Evolutionary conservation across 371 early-diverging fungal genomes (phyloP).

Genomic region (Phascolomyces articulosus): DNA sequence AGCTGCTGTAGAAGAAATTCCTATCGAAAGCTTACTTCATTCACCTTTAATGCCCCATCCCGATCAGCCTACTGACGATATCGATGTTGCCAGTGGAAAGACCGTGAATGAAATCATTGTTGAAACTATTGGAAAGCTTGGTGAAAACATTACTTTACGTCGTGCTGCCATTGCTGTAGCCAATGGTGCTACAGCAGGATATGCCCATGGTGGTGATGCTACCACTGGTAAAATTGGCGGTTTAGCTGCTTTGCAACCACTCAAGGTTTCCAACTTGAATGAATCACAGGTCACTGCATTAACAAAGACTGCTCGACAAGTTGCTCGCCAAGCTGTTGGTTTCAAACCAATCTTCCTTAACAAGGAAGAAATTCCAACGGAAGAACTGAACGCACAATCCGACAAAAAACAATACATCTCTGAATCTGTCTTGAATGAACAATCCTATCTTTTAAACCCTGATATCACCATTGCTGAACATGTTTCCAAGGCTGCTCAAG

Average conservation of each 20-base stretch:
- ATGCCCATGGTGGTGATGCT: slow-evolving; percentile 75
- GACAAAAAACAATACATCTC: slow-evolving; percentile 54
- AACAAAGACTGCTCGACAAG: slow-evolving; percentile 60
- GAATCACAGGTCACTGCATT: slow-evolving; percentile 35
- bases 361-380: slow-evolving; percentile 51
- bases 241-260: slow-evolving; percentile 61
- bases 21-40: slow-evolving; percentile 42
- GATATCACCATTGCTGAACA: slow-evolving; percentile 63
- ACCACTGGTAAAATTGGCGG: slow-evolving; percentile 70
- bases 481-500: slow-evolving; percentile 35
- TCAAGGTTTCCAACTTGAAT: slow-evolving; percentile 32
- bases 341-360: slow-evolving; percentile 64
- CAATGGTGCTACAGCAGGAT: slow-evolving; percentile 52
- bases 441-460: slow-evolving; percentile 77
- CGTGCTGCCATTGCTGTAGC: slow-evolving; percentile 58
- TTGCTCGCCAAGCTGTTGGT: slow-evolving; percentile 84
- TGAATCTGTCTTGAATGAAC: slow-evolving; percentile 66
- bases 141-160: slow-evolving; percentile 86
- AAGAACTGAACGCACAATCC: slow-evolving; percentile 36
- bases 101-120: slow-evolving; percentile 69
- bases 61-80: slow-evolving; percentile 25
- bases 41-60: slow-evolving; percentile 67
- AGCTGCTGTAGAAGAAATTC: slow-evolving; percentile 43
- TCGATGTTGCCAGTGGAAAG: slow-evolving; percentile 23
- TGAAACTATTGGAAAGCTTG: slow-evolving; percentile 81